These are phyloP conservation scores for Immersiporthe knoxdaviesiana DNA, from an alignment of 2,329 filamentous ascomycete genomes.

Conservation along the genomic window DNA sequence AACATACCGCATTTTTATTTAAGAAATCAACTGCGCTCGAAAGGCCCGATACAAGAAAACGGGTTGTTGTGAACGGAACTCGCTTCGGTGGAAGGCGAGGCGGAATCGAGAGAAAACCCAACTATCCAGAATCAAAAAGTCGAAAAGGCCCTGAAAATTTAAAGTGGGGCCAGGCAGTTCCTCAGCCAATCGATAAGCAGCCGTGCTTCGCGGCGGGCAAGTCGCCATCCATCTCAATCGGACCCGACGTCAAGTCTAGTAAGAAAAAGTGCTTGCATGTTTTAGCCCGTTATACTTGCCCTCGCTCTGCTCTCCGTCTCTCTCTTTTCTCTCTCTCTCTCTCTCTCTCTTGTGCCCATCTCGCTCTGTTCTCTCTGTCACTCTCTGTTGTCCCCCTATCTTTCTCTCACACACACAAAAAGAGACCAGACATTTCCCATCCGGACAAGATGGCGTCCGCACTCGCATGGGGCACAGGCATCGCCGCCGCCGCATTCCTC, in stretches of 20 bases:
- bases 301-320: background rate
- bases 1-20: conserved; percentile 37
- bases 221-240: background rate
- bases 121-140: conserved; percentile 1
- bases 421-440: conserved; percentile 16
- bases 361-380: conserved; percentile 12
- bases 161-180: conserved; percentile 6
- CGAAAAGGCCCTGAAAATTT: conserved; percentile 16
- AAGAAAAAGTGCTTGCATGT: conserved; percentile 25
- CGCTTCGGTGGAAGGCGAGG: background rate
- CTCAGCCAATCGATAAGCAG: conserved; percentile 15
- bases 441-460: conserved; percentile 58
- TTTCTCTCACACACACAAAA: too few relatives aligned
- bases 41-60: conserved; percentile 1
- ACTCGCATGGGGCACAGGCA: conserved; percentile 61
- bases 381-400: background rate
- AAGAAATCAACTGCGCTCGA: conserved; percentile 19
- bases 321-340: conserved; percentile 1
- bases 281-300: background rate
- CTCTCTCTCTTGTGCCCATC: background rate
- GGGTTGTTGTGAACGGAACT: background rate
- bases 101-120: background rate
- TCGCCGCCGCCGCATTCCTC: conserved; percentile 68
- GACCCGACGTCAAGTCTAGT: conserved; percentile 13
- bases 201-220: conserved; percentile 2